A percentile compares a stretch with the other conserved stretches of the same genome.
Conservation (phyloP, 495 filamentous ascomycete genomes). For the Hypoxylon rickii region DNA sequence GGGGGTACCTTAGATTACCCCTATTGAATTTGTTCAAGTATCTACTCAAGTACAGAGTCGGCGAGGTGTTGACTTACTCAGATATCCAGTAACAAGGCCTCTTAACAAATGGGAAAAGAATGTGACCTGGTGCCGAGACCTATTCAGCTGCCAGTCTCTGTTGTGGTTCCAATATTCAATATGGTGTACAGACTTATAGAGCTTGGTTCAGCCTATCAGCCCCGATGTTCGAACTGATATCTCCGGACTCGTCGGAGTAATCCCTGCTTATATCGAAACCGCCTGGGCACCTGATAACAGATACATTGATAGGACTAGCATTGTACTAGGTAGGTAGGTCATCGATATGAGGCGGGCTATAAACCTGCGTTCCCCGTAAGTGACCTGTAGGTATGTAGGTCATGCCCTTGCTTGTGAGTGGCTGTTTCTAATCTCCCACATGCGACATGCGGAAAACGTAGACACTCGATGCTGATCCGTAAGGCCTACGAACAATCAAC, state of each 20-base stretch:
- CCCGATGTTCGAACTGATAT: neutral
- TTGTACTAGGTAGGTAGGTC: conserved; percentile 4
- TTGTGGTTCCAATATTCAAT: conserved; percentile 9
- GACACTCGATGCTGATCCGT: conserved; percentile 11
- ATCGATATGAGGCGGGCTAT: conserved; percentile 18
- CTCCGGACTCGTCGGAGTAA: conserved; percentile 18
- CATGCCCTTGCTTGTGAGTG: conserved; percentile 26
- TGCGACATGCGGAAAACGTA: conserved; percentile 15
- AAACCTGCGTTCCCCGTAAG: conserved; percentile 12
- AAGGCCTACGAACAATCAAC: conserved; percentile 13
- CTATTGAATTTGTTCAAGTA: no score
- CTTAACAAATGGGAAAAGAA: neutral
- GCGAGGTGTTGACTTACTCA: no score
- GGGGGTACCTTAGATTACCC: no score
- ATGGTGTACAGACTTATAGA: conserved; percentile 1
- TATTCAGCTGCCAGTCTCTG: conserved; percentile 10
- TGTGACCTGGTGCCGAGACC: neutral
- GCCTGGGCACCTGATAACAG: neutral
- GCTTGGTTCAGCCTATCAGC: conserved; percentile 5
- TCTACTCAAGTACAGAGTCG: no score
- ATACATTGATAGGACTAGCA: neutral
- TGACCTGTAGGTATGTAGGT: no score
- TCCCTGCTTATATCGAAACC: conserved; percentile 24
- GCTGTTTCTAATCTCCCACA: conserved; percentile 28
- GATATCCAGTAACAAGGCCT: neutral